Evolutionary conservation across 192 early-diverging fungal genomes (phyloP).

Genomic region (Entomortierella beljakovae): DNA sequence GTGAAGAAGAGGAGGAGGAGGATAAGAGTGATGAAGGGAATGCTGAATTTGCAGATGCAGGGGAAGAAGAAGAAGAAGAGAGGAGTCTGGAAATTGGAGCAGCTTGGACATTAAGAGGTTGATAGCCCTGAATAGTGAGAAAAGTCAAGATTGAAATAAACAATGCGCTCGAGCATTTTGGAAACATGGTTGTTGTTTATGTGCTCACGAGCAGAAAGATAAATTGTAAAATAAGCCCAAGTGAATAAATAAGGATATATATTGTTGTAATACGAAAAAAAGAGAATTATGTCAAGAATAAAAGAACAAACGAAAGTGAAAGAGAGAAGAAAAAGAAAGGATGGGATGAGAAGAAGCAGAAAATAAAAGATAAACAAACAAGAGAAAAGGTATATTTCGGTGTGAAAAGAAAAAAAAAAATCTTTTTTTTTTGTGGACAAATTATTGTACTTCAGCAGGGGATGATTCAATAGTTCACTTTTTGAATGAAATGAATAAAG

Average conservation of each 20-base stretch:
- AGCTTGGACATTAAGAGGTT: conserved; percentile 6
- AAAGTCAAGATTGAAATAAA: background rate
- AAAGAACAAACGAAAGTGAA: background rate
- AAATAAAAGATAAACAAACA: background rate
- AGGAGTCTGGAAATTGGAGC: conserved; percentile 26
- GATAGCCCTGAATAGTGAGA: background rate
- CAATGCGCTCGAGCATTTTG: conserved; percentile 16
- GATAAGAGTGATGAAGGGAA: background rate
- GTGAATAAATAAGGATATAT: background rate
- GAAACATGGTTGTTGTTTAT: conserved; percentile 1
- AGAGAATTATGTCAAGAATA: too few relatives aligned
- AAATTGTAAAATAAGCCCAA: background rate
- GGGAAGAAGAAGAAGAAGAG: background rate
- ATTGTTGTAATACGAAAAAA: too few relatives aligned
- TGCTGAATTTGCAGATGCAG: background rate
- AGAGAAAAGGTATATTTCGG: background rate
- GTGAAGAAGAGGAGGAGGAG: background rate
- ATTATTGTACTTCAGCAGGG: too few relatives aligned
- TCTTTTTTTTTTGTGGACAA: too few relatives aligned
- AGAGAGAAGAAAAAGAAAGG: background rate
- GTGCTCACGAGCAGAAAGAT: background rate
- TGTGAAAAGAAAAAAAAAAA: too few relatives aligned
- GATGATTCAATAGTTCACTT: too few relatives aligned
- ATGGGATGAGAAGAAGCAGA: background rate
- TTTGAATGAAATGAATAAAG: too few relatives aligned